Base-by-base conservation (phyloP, 75 land plant species). In the Selaginella tamariscina region DNA sequence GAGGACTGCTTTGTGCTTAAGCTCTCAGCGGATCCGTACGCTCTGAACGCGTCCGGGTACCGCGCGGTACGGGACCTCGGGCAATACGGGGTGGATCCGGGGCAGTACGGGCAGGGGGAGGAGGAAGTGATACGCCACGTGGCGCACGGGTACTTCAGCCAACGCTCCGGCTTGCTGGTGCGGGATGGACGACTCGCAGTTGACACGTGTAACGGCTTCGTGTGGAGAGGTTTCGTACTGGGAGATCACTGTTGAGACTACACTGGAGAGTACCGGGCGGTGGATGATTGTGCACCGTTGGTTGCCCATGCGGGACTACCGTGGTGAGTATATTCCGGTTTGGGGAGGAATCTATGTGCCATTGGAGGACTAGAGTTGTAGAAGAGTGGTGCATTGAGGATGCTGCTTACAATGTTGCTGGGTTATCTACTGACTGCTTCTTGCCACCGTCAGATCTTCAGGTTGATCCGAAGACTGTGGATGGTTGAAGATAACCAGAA, bases 1-100 rank as follows among this genome's bases (percentile, higher is more conserved):
- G 88, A 87, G 69, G 88, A 82, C 27, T 87, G 91, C 78, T 87
- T 87, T 74, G 71, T 85, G 11, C 83, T 87, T n/a, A 87, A 87
- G 83, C 76, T 87, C n/a, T 82, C 84, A 26, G 74, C 91, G 2
- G 81, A 77, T 62, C 68, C 77, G 1, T 32, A 76, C 9, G 54
- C 73, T 0, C 83, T 85, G 0, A 74, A 75, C 20, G 79, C 83
- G 0, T 77, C 83, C 29, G 82, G 91, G 74, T 65, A 78, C 1
- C 62, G 75, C 20, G 71, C 68, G 30, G 79, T 73, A 39, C 49
- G 15, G 11, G 49, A 15, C 11, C 11, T 15, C 49, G 49, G 49
- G 49, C 11, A 5, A 5, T 5, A 39, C 49, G 11, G 11, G 5
- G 49, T 15, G 49, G 49, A 39, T 15, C 49, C 49, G 11, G n/a